A percentile compares a stretch with the other conserved stretches of the same genome.
Evolutionary conservation across 306 rosid genomes (phyloP).

Genomic region (Chamaecrista fasciculata): DNA sequence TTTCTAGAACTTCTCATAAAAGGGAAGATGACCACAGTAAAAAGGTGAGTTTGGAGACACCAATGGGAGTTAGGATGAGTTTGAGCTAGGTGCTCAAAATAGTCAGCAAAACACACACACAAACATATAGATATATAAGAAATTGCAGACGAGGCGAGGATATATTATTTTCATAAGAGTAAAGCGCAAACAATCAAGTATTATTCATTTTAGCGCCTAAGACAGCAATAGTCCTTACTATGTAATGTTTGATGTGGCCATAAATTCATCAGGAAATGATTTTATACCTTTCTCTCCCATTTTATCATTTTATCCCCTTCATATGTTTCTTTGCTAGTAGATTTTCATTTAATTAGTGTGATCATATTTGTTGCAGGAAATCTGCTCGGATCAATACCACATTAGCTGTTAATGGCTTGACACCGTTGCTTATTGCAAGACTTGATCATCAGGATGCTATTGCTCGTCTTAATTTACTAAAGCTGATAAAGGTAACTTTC

Average conservation of each 20-base stretch:
- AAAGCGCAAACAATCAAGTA: too few species aligned
- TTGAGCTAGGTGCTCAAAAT: too few species aligned
- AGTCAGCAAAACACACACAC: too few species aligned
- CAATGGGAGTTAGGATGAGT: too few species aligned
- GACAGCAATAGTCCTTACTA: not conserved
- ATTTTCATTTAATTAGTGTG: constrained; percentile 1
- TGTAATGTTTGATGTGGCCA: not conserved
- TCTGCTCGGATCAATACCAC: constrained; percentile 90
- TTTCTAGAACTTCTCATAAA: too few species aligned
- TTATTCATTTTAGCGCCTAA: not conserved
- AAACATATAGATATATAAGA: too few species aligned
- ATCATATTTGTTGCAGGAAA: constrained; percentile 57
- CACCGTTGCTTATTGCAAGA: constrained; percentile 79
- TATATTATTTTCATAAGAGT: too few species aligned
- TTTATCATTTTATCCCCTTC: not conserved
- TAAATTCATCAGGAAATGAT: not conserved
- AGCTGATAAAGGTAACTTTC: constrained; percentile 72
- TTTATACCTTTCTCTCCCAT: not conserved
- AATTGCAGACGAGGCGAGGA: too few species aligned
- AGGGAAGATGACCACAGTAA: too few species aligned
- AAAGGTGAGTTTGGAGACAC: too few species aligned
- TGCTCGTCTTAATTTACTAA: constrained; percentile 92
- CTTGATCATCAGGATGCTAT: constrained; percentile 96
- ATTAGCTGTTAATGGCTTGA: constrained; percentile 85
- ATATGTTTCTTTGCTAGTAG: constrained; percentile 19